Conservation (phyloP, 495 filamentous ascomycete species). For the Trichoderma erinaceum region DNA sequence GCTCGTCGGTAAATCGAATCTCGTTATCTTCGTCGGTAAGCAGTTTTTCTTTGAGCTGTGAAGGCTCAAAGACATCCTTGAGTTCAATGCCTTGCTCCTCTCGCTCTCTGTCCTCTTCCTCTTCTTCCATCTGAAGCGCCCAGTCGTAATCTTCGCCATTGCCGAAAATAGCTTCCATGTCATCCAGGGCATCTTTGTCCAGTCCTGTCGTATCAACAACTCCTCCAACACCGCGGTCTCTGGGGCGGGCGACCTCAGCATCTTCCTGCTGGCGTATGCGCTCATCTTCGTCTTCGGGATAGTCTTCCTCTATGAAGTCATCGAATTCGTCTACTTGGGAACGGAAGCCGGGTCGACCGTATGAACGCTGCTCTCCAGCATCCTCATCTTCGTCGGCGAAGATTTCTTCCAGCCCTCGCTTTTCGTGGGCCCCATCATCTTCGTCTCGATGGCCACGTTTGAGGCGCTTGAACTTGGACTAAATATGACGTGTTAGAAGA, state of each 20-base stretch:
- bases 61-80: conserved; percentile 96
- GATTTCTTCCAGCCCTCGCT: conserved; percentile 75
- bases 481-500: conserved; percentile 8
- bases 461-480: conserved; percentile 91
- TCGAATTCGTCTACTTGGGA: conserved; percentile 79
- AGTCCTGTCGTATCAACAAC: conserved; percentile 66
- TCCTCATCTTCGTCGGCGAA: conserved; percentile 93
- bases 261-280: conserved; percentile 73
- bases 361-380: conserved; percentile 50
- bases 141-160: conserved; percentile 93
- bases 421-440: conserved; percentile 48
- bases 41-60: conserved; percentile 84
- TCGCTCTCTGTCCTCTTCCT: conserved; percentile 63
- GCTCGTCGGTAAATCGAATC: conserved; percentile 80
- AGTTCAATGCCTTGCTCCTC: conserved; percentile 70
- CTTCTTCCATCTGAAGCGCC: conserved; percentile 79
- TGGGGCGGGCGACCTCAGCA: conserved; percentile 71
- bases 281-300: conserved; percentile 79
- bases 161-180: conserved; percentile 93
- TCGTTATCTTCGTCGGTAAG: conserved; percentile 91
- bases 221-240: conserved; percentile 53
- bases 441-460: conserved; percentile 87
- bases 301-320: conserved; percentile 96
- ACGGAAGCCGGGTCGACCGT: conserved; percentile 45
- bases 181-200: conserved; percentile 84